These are phyloP conservation scores for Lactifluus hygrophoroides DNA, from an alignment of 768 basidiomycete genomes.

Conservation along the genomic window DNA sequence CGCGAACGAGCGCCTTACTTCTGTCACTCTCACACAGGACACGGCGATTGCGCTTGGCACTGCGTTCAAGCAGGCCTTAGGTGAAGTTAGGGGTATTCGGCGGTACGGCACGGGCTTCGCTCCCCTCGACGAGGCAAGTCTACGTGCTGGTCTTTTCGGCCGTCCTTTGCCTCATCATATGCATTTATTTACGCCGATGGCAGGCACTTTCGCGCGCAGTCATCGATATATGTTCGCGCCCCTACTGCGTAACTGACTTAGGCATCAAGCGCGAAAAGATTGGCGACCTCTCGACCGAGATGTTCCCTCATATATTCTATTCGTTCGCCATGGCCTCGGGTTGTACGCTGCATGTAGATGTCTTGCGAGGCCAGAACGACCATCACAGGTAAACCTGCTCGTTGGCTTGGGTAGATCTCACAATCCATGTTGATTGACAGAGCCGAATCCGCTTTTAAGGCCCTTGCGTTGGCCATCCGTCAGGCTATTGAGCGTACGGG, in stretches of 20 bases:
- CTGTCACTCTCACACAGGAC: slow-evolving; percentile 55
- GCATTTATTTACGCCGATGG: neutral
- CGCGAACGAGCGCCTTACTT: slow-evolving; percentile 8
- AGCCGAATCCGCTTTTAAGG: slow-evolving; percentile 97
- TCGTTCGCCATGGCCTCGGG: slow-evolving; percentile 97
- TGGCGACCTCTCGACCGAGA: slow-evolving; percentile 92
- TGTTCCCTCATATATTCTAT: slow-evolving; percentile 96
- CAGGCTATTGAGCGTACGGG: slow-evolving; percentile 91
- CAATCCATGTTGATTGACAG: slow-evolving; percentile 37
- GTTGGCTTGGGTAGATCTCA: neutral
- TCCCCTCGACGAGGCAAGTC: slow-evolving; percentile 84
- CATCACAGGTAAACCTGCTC: slow-evolving; percentile 75
- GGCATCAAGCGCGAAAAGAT: slow-evolving; percentile 85
- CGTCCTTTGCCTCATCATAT: neutral
- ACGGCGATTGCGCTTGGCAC: slow-evolving; percentile 79
- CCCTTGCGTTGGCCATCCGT: slow-evolving; percentile 87
- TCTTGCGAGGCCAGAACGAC: slow-evolving; percentile 91
- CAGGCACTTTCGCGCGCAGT: slow-evolving; percentile 94
- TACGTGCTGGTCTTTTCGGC: neutral
- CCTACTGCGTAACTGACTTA: slow-evolving; percentile 90
- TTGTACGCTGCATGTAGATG: slow-evolving; percentile 89
- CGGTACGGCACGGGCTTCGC: slow-evolving; percentile 96
- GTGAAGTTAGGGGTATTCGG: slow-evolving; percentile 88
- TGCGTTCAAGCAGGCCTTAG: slow-evolving; percentile 91
- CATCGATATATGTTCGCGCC: slow-evolving; percentile 96